These are phyloP conservation scores for Barnettozyma vustinii DNA, from an alignment of 805 yeast species.

Conservation along the genomic window DNA sequence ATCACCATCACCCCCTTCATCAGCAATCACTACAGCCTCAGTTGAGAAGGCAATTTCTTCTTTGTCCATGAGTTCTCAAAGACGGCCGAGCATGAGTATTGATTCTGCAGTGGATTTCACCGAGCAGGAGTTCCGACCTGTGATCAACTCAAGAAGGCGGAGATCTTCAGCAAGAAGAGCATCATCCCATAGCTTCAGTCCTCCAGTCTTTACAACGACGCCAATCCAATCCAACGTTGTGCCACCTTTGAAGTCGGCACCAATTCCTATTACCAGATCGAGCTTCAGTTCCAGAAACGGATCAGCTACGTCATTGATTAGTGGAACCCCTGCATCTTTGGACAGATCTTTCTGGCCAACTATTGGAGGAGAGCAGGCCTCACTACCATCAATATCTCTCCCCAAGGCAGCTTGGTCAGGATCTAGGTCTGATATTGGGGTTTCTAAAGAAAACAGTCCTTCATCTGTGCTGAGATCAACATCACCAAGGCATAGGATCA, in stretches of 20 bases:
- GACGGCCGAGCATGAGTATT: constrained; percentile 8
- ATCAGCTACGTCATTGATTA: constrained; percentile 1
- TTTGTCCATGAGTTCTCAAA: constrained; percentile 2
- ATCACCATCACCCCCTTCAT: constrained; percentile 5
- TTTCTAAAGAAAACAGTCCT: not conserved
- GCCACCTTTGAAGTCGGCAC: constrained; percentile 2
- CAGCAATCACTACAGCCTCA: not conserved
- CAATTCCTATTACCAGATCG: constrained; percentile 1
- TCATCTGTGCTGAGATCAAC: not conserved
- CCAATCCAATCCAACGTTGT: not conserved
- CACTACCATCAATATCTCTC: not conserved
- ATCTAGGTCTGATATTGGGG: not conserved
- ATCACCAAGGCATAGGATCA: not conserved
- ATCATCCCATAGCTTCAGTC: constrained; percentile 3
- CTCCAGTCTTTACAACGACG: not conserved
- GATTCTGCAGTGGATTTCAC: constrained; percentile 27
- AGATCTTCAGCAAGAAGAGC: constrained; percentile 25
- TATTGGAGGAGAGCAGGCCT: not conserved
- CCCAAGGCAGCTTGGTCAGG: not conserved
- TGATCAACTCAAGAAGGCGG: constrained; percentile 27
- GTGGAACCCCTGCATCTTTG: not conserved
- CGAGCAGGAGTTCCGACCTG: constrained; percentile 31
- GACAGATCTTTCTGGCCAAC: constrained; percentile 6
- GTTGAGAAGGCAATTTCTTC: constrained; percentile 5
- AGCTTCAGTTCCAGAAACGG: not conserved